Base-by-base conservation (phyloP, 257 asterid genomes). In the Mitragyna speciosa region DNA sequence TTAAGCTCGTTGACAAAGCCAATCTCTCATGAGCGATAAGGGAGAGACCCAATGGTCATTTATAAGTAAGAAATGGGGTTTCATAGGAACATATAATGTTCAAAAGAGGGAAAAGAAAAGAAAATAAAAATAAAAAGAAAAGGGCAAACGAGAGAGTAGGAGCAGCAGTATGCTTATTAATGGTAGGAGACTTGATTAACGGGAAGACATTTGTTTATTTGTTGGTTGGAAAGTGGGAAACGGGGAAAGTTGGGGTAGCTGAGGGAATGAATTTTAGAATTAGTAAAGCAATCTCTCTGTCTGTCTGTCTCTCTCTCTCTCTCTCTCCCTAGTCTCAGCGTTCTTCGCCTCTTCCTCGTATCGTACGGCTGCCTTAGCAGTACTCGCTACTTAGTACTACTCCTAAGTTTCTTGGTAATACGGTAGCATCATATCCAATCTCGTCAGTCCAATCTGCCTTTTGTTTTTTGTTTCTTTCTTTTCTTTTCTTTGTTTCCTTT, bases 391-490 rank as follows among this genome's bases (percentile, higher is more conserved):
- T 2, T 36, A 36, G 39, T 36, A 36, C 3, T 36, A 36, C 3
- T 36, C 39, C 39, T n/a, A n/a, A n/a, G n/a, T n/a, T n/a, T n/a
- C 39, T 36, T 36, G 39, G 39, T 36, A 1, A 36, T 36, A 36
- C 39, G 39, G 39, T 36, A 36, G 39, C 39, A 36, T 36, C 39
- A 2, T 4, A 36, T 36, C 39, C 39, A 2, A 43, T 43, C 10
- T 43, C 6, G 70, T 14, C 45, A 14, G 26, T 24, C 59, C 26
- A 72, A 39, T 72, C 31, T 82, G 86, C 86, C 88, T 83, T 83
- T 80, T 70, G 85, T 84, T 80, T 85, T 85, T 81, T 77, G 15
- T 3, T 51, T 17, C 1, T 11, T 39, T 76, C 10, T 17, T 30
- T 36, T 17, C 26, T 16, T n/a, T 39, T 70, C 20, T 28, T 83